phyloP scores from a whole-genome alignment of 2,329 filamentous ascomycete species.

The Nemania sp. region DNA sequence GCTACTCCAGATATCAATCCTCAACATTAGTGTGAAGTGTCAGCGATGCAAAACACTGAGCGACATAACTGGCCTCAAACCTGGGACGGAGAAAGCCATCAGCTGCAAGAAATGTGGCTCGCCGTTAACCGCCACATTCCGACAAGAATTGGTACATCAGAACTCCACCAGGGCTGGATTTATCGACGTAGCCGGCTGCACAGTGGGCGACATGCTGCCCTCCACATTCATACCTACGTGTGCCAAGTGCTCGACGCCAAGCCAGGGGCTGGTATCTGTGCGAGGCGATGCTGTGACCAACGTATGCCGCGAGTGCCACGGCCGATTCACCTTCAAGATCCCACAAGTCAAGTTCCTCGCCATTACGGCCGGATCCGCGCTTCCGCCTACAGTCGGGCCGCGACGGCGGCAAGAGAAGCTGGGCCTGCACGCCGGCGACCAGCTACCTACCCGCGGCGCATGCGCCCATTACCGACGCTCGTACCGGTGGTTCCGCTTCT shows the following conservation, averaged over 20 bases:
- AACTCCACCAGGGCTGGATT: slow-evolving; percentile 78
- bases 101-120: slow-evolving; percentile 64
- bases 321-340: slow-evolving; percentile 77
- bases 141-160: slow-evolving; percentile 71
- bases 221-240: slow-evolving; percentile 82
- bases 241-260: slow-evolving; percentile 70
- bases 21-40: slow-evolving; percentile 76
- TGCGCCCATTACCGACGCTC: slow-evolving; percentile 62
- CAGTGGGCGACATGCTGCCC: slow-evolving; percentile 74
- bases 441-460: slow-evolving; percentile 56
- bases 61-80: slow-evolving; percentile 69
- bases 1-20: slow-evolving; percentile 67
- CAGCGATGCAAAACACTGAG: slow-evolving; percentile 74
- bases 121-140: slow-evolving; percentile 57
- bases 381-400: slow-evolving; percentile 46
- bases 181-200: slow-evolving; percentile 74
- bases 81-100: slow-evolving; percentile 53
- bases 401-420: slow-evolving; percentile 56
- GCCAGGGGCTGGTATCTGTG: slow-evolving; percentile 71
- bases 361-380: slow-evolving; percentile 60
- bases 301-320: slow-evolving; percentile 78
- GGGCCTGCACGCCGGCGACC: slow-evolving; percentile 59
- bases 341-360: slow-evolving; percentile 77
- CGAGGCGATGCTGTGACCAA: slow-evolving; percentile 73
- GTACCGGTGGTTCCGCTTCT: slow-evolving; percentile 68